Evolutionary conservation across 805 yeast genomes (phyloP).

Genomic region (Starmera caribaea): DNA sequence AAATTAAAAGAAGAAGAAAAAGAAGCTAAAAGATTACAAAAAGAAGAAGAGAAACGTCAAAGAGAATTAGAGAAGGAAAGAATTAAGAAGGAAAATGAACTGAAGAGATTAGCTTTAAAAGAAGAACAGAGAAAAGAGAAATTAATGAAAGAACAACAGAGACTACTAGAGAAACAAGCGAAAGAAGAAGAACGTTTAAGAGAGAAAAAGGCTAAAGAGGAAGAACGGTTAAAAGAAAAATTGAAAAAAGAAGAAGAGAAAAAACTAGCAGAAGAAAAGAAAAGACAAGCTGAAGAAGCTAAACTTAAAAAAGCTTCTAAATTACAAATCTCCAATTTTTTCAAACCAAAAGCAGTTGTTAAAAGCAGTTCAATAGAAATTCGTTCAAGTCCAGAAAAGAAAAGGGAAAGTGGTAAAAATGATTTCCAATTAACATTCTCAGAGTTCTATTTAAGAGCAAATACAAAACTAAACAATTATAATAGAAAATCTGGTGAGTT

Average conservation of each 20-base stretch:
- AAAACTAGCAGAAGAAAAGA: slow-evolving; percentile 26
- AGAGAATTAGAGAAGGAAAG: slow-evolving; percentile 4
- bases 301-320: slow-evolving; percentile 9
- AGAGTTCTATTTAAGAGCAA: too few relatives aligned
- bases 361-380: slow-evolving; percentile 7
- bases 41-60: slow-evolving; percentile 1
- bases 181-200: slow-evolving; percentile 10
- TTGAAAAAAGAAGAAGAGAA: slow-evolving; percentile 25
- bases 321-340: slow-evolving; percentile 21
- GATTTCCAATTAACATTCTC: too few relatives aligned
- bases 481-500: too few relatives aligned
- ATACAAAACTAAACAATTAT: too few relatives aligned
- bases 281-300: slow-evolving; percentile 21
- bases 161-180: slow-evolving; percentile 2
- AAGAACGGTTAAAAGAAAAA: slow-evolving; percentile 16
- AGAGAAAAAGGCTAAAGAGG: slow-evolving; percentile 4
- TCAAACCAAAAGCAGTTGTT: slow-evolving; percentile 16
- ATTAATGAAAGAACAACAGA: neutral
- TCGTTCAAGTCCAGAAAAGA: slow-evolving; percentile 4
- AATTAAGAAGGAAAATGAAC: slow-evolving; percentile 11
- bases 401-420: too few relatives aligned
- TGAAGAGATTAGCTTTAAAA: slow-evolving; percentile 1
- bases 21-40: slow-evolving; percentile 12
- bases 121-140: slow-evolving; percentile 6
- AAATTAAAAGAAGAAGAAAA: slow-evolving; percentile 16